Evolutionary conservation across 441 rosid genomes (phyloP).

Genomic region (Corymbia citriodora): DNA sequence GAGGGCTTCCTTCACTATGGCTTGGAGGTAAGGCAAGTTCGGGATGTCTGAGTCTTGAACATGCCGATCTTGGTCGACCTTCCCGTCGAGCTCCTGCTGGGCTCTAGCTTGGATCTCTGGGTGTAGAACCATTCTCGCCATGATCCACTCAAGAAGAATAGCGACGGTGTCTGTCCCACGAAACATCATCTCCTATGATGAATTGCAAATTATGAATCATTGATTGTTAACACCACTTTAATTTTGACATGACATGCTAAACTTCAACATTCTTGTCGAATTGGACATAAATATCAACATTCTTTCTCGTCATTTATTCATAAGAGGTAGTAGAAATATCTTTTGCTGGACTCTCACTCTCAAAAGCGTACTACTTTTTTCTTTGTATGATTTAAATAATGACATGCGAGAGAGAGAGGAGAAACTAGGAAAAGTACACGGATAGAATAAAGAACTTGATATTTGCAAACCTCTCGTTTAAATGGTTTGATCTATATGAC

Average conservation of each 20-base stretch:
- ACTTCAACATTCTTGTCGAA: neutral
- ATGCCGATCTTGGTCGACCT: slow-evolving; percentile 12
- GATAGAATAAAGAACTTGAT: neutral
- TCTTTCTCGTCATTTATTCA: neutral
- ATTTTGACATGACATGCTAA: neutral
- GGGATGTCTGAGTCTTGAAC: slow-evolving; percentile 51
- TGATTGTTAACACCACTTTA: neutral
- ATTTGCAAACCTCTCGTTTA: neutral
- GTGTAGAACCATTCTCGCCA: slow-evolving; percentile 61
- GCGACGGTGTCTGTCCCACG: slow-evolving; percentile 69
- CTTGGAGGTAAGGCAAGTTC: slow-evolving; percentile 49
- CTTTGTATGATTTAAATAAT: neutral
- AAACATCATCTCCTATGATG: slow-evolving; percentile 55
- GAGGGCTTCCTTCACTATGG: slow-evolving; percentile 55
- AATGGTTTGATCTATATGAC: neutral
- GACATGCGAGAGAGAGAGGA: neutral
- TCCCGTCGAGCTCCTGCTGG: slow-evolving; percentile 38
- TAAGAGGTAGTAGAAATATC: neutral
- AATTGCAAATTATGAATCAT: neutral
- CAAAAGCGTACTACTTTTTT: neutral
- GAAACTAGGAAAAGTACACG: neutral
- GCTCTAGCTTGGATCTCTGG: slow-evolving; percentile 46
- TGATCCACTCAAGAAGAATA: slow-evolving; percentile 59
- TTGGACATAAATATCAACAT: neutral
- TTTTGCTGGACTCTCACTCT: neutral